phyloP scores from a whole-genome alignment of 2,329 filamentous ascomycete genomes.

The Trichoderma semiorbis region DNA sequence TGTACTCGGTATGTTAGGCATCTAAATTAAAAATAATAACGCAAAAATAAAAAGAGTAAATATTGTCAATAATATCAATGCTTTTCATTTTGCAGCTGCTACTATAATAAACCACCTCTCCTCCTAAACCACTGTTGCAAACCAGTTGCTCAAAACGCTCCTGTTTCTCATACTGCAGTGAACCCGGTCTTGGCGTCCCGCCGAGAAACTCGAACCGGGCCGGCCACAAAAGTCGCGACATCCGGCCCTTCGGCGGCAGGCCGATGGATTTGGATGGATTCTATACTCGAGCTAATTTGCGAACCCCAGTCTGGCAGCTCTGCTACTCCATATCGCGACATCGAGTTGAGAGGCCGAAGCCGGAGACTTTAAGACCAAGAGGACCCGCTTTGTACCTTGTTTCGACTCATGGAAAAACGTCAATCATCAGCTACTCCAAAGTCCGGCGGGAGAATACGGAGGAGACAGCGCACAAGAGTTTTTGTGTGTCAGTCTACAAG shows the following conservation, averaged over 20 bases:
- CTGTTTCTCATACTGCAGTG: not conserved
- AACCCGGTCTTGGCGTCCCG: not conserved
- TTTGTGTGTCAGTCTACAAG: not conserved
- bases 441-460: slow-evolving; percentile 5
- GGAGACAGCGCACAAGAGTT: not conserved
- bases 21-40: not conserved
- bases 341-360: slow-evolving; percentile 2
- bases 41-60: not conserved
- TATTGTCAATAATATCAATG: not conserved
- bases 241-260: not conserved
- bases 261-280: not conserved
- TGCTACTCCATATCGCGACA: not conserved
- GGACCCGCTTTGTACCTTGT: slow-evolving; percentile 8
- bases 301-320: slow-evolving; percentile 3
- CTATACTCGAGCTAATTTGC: not conserved
- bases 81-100: not conserved
- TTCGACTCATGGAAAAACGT: slow-evolving; percentile 5
- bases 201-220: not conserved
- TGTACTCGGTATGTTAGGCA: not conserved
- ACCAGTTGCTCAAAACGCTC: not conserved
- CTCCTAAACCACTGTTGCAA: not conserved
- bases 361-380: not conserved
- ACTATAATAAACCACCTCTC: not conserved
- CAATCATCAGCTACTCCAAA: not conserved
- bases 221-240: not conserved